phyloP scores from a whole-genome alignment of 805 yeast genomes.

The Zygoascus flipseniorum region DNA sequence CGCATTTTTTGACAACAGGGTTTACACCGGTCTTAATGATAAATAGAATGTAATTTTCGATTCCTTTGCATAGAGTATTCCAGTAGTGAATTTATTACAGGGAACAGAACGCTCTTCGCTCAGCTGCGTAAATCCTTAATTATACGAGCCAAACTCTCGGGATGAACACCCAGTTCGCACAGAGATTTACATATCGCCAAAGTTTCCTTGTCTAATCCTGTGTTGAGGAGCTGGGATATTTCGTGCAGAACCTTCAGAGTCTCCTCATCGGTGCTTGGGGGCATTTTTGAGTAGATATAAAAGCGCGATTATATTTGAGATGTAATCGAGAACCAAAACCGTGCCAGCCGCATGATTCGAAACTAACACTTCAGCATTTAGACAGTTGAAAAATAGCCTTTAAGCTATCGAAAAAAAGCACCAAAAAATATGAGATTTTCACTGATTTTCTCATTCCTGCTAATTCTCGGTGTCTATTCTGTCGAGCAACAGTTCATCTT shows the following conservation, averaged over 20 bases:
- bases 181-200: conserved; percentile 20
- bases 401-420: too few relatives aligned
- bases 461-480: neutral
- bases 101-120: neutral
- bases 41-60: too few relatives aligned
- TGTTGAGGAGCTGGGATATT: conserved; percentile 25
- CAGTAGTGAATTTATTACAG: neutral
- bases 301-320: too few relatives aligned
- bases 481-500: neutral
- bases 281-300: neutral
- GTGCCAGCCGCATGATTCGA: too few relatives aligned
- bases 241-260: conserved; percentile 15
- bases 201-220: conserved; percentile 21
- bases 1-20: neutral
- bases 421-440: neutral
- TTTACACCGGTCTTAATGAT: too few relatives aligned
- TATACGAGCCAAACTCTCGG: conserved; percentile 21
- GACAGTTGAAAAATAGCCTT: too few relatives aligned
- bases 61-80: neutral
- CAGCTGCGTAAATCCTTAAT: neutral
- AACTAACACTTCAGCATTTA: too few relatives aligned
- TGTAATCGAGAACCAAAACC: too few relatives aligned
- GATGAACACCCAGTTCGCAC: conserved; percentile 27
- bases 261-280: neutral
- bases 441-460: neutral